Base-by-base conservation (phyloP, 225 moss, liverwort and hornwort genomes). In the Pseudoscleropodium purum region DNA sequence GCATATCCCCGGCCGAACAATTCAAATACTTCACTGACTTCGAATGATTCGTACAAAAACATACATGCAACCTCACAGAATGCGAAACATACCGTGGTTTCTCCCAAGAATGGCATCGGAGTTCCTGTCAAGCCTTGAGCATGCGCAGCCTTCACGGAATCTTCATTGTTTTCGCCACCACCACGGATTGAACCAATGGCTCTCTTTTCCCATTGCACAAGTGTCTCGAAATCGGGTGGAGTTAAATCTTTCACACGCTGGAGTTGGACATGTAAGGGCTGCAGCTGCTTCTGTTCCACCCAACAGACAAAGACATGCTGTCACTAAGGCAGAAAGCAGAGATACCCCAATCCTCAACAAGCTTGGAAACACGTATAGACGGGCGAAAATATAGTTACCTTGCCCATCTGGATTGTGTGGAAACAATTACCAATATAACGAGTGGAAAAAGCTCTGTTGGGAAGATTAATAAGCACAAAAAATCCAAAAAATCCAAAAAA, bases 141-240 rank as follows among this genome's bases (percentile, higher is more conserved):
- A 93, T 97, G 97, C 62, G 95, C 94, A 82, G 94, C 81, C 91
- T 96, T 96, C 43, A 91, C 83, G 87, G 94, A 64, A 43, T 97
- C 99, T 65, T 93, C 95, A 49, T 91, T 92, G 65, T 90, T 94
- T 52, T 96, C 96, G 76, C 96, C 97, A 89, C 89, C 94, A 89
- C 91, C 91, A 75, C 95, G 91, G 37, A 96, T 86, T 81, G 96
- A 95, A 80, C 96, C 95, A 79, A 99, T 94, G 54, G 95, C 96
- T 90, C 97, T 91, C 93, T 97, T 99, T 90, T 99, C 97, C 97
- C 97, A 97, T 85, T 96, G 96, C 89, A 94, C 97, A 89, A 97
- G 92, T 85, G 96, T 96, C 77, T 95, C 95, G 91, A 97, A 99
- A 93, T 97, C 96, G 75, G 97, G 99, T 45, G 97, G 99, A 62